phyloP scores from a whole-genome alignment of 2,329 filamentous ascomycete species.

The Epichloe brachyelytri region DNA sequence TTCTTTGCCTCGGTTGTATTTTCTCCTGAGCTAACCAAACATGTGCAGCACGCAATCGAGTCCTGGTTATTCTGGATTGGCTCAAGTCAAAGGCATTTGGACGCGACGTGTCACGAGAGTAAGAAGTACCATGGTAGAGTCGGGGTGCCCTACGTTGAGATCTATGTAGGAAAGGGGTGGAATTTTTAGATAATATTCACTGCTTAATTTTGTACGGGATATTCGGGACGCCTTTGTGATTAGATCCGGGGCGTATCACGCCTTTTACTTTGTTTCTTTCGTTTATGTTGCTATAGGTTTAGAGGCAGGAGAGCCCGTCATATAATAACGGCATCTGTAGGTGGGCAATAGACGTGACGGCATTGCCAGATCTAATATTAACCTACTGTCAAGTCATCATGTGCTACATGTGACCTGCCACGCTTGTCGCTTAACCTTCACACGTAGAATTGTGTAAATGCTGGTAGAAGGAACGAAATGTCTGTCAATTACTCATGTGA shows the following conservation, averaged over 20 bases:
- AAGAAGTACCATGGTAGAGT: constrained; percentile 14
- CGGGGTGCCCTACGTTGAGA: background rate
- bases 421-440: too few species aligned
- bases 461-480: too few species aligned
- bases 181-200: background rate
- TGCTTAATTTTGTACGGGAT: background rate
- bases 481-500: too few species aligned
- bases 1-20: background rate
- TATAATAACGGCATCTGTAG: background rate
- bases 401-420: too few species aligned
- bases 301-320: background rate
- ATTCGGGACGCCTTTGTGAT: background rate
- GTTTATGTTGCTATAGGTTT: background rate
- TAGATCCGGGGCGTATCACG: background rate
- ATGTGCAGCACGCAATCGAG: constrained; percentile 68
- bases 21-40: constrained; percentile 8
- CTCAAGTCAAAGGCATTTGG: constrained; percentile 94
- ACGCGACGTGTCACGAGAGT: constrained; percentile 83
- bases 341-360: background rate
- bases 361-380: background rate
- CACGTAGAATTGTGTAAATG: too few species aligned
- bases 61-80: constrained; percentile 91
- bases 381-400: background rate
- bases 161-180: background rate
- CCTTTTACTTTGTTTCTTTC: background rate